Conservation (phyloP, 257 asterid genomes). For the Petrea volubilis region DNA sequence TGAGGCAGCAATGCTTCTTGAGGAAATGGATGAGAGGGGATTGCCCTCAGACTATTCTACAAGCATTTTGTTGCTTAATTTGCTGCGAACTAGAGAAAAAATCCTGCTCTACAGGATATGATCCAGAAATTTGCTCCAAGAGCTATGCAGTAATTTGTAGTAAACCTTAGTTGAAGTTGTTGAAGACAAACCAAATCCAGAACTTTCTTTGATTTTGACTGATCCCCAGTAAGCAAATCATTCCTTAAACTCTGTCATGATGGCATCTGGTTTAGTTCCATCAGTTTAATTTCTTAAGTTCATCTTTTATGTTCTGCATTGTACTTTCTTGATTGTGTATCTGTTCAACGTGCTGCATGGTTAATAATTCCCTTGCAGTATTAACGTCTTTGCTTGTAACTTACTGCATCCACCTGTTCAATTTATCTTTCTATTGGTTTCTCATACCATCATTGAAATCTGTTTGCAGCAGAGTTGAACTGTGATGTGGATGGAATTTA, state of each 20-base stretch:
- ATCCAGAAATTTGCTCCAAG: background rate
- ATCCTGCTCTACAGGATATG: background rate
- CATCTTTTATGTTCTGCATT: background rate
- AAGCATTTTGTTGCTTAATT: constrained; percentile 5
- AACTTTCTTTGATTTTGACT: background rate
- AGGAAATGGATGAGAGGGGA: constrained; percentile 24
- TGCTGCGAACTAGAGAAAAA: background rate
- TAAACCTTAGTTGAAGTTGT: background rate
- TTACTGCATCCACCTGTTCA: too few species aligned
- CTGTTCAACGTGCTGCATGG: background rate
- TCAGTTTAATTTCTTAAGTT: background rate
- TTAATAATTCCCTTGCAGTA: too few species aligned
- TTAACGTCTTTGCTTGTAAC: too few species aligned
- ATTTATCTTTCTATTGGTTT: too few species aligned
- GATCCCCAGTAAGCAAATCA: background rate
- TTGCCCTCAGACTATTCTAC: constrained; percentile 2
- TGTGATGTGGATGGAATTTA: too few species aligned
- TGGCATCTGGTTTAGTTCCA: background rate
- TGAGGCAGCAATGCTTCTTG: constrained; percentile 20
- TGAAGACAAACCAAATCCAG: background rate
- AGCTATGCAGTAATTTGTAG: background rate
- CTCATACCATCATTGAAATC: too few species aligned
- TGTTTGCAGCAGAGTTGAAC: too few species aligned
- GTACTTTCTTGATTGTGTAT: background rate
- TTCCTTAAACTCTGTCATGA: background rate